A percentile compares a stretch with the other conserved stretches of the same genome.
Evolutionary conservation across 2,329 filamentous ascomycete genomes (phyloP).

Genomic region (Trichoderma koningiopsis): DNA sequence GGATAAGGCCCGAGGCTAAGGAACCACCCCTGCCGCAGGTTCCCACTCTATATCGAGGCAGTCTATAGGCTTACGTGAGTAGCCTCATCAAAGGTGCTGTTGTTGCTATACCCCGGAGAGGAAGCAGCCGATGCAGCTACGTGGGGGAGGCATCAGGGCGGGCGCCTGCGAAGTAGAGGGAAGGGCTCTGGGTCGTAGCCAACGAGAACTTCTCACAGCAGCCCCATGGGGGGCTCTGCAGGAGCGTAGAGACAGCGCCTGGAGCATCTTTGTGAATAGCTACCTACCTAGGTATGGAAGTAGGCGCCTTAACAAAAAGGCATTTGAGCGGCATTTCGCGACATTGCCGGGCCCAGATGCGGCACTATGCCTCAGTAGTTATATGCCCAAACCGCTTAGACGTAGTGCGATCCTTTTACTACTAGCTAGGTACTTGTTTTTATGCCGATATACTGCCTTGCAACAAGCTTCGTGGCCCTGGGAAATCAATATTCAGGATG

Average conservation of each 20-base stretch:
- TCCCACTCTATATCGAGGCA: not conserved
- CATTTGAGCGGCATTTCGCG: not conserved
- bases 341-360: not conserved
- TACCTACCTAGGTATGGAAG: no score
- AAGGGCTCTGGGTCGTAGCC: not conserved
- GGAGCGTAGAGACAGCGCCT: not conserved
- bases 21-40: slow-evolving; percentile 3
- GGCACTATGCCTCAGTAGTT: not conserved
- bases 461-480: not conserved
- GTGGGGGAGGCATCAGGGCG: not conserved
- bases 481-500: not conserved
- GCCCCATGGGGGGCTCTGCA: not conserved
- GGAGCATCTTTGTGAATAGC: not conserved
- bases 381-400: not conserved
- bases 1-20: slow-evolving; percentile 20
- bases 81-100: not conserved
- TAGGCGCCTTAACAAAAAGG: not conserved
- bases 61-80: not conserved
- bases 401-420: no score
- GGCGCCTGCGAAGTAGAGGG: not conserved
- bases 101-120: not conserved
- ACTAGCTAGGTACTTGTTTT: not conserved
- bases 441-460: not conserved
- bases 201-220: not conserved
- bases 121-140: not conserved